phyloP scores from a whole-genome alignment of 495 filamentous ascomycete genomes.

The Friedmanniomyces endolithicus region DNA sequence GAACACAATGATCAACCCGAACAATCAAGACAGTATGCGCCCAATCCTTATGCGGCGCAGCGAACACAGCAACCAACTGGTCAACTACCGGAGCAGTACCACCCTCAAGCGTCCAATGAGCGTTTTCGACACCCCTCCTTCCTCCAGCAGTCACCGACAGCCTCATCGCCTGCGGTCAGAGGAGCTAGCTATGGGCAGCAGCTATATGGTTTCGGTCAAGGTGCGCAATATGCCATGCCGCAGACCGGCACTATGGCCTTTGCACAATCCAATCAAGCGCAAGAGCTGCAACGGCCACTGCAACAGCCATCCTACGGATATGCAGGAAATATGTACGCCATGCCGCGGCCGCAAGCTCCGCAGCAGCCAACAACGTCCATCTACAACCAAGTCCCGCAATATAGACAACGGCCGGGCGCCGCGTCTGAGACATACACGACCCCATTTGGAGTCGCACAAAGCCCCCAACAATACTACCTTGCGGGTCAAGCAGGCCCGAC shows the following conservation, averaged over 20 bases:
- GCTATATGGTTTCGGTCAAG: slow-evolving; percentile 45
- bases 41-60: slow-evolving; percentile 20
- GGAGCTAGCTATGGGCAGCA: slow-evolving; percentile 32
- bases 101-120: slow-evolving; percentile 20
- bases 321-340: slow-evolving; percentile 62
- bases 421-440: slow-evolving; percentile 65
- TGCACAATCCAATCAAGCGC: slow-evolving; percentile 39
- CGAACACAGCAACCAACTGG: slow-evolving; percentile 20
- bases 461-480: slow-evolving; percentile 53
- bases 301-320: slow-evolving; percentile 41
- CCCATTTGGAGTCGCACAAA: slow-evolving; percentile 54
- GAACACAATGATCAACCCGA: slow-evolving; percentile 32
- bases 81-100: slow-evolving; percentile 22
- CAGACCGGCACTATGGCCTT: slow-evolving; percentile 39
- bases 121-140: slow-evolving; percentile 27
- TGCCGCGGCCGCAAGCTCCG: slow-evolving; percentile 39
- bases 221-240: slow-evolving; percentile 41
- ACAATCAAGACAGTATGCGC: slow-evolving; percentile 23
- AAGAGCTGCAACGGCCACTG: slow-evolving; percentile 23
- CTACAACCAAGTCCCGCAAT: slow-evolving; percentile 72
- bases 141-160: slow-evolving; percentile 24
- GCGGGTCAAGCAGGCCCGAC: slow-evolving; percentile 47
- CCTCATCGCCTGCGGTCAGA: slow-evolving; percentile 24
- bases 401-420: slow-evolving; percentile 66
- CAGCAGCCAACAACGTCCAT: slow-evolving; percentile 45